Conservation (phyloP, 2,329 filamentous ascomycete species). For the Colletotrichum chlorophyti region DNA sequence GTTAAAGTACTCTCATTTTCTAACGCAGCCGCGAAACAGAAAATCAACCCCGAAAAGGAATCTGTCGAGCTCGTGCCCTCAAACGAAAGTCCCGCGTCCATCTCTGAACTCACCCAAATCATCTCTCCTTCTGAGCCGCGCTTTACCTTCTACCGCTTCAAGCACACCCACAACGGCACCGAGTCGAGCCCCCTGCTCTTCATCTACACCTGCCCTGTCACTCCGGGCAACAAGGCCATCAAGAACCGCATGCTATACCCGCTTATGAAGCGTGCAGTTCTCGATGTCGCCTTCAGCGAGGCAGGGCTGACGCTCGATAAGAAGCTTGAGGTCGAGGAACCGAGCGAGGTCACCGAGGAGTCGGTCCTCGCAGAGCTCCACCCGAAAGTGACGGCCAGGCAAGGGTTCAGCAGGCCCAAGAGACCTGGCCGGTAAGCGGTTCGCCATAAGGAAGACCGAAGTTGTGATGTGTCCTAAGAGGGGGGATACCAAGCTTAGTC, state of each 20-base stretch:
- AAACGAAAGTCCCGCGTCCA: conserved; percentile 58
- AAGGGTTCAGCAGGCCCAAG: conserved; percentile 79
- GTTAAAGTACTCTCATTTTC: too few relatives aligned
- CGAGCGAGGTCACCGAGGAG: conserved; percentile 73
- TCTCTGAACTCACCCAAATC: conserved; percentile 61
- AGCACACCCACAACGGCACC: conserved; percentile 59
- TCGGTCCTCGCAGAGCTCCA: conserved; percentile 71
- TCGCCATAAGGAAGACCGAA: too few relatives aligned
- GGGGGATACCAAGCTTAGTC: background rate
- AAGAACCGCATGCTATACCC: conserved; percentile 89
- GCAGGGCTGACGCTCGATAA: conserved; percentile 72
- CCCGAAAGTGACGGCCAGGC: conserved; percentile 69
- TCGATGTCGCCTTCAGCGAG: conserved; percentile 69
- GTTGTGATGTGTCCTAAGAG: background rate
- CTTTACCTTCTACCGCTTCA: conserved; percentile 79
- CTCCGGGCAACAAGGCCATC: conserved; percentile 70
- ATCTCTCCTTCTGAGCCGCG: conserved; percentile 76
- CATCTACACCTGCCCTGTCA: conserved; percentile 80
- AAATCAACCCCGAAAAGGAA: conserved; percentile 76
- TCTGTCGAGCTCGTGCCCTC: conserved; percentile 69
- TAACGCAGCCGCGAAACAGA: too few relatives aligned
- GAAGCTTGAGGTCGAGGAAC: conserved; percentile 73
- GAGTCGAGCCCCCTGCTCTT: conserved; percentile 71
- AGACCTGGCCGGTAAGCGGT: conserved; percentile 68
- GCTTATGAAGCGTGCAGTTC: conserved; percentile 70